Evolutionary conservation across 108 stramenopile genomes (phyloP), one percentile per base, ranked within the genome.

Genomic region (Skeletonema costatum): DNA sequence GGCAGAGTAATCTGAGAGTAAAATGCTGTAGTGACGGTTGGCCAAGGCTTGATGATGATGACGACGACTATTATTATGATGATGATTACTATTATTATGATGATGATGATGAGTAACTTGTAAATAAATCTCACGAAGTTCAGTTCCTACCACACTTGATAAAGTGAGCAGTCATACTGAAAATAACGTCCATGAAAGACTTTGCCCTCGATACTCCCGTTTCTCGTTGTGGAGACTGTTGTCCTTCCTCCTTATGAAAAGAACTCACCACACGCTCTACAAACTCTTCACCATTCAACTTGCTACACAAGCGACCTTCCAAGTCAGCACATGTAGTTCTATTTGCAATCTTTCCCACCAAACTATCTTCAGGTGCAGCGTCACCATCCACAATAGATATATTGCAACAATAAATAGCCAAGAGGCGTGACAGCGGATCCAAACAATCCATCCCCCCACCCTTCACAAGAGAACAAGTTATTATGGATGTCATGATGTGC

Each of bases 21-120:
- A 58, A 81, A 19, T 81, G 80, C 56, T 81, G 80, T 50, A 32
- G 41, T 3, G 44, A 71, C 59, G 80, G 80, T 0, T 81, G 80
- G 80, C 80, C 80, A 19, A 65, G 68, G 19, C 35, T 12, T 10
- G 11, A 41, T 2, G 39, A 41, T 41, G 39, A 41, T 12, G 39
- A 41, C 10, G 39, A 41, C 2, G 33, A 35, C 33, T 5, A 35
- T 5, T 35, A 5, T 5, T 12, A 41, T 41, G 11, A 41, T 25
- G 25, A 25, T 25, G 25, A 25, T 25, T 0, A 25, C 39, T 41
- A 41, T 41, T 41, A 36, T 8, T 36, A 41, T 41, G 1, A 10
- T 2, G 39, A 41, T 11, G 6, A 41, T 41, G 9, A 10, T 2
- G 39, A 41, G 11, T 12, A 41, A 12, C 11, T 41, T 41, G 12